Evolutionary conservation across 306 rosid genomes (phyloP).

Genomic region (Begonia loranthoides): DNA sequence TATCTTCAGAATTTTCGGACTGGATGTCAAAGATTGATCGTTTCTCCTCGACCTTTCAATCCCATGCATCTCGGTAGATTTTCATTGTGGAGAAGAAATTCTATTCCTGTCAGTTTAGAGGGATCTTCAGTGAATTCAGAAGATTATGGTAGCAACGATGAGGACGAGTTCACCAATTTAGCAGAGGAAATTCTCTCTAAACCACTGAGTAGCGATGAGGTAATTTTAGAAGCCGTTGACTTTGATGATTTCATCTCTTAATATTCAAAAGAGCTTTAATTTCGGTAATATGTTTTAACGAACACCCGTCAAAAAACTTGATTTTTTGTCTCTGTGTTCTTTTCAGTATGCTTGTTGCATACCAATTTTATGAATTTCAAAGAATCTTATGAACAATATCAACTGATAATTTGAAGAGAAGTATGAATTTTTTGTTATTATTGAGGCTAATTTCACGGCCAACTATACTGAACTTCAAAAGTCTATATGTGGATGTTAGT

Average conservation of each 20-base stretch:
- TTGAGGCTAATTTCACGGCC: too few species aligned
- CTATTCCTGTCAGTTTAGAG: conserved; percentile 14
- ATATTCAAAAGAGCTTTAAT: neutral
- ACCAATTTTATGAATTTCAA: too few species aligned
- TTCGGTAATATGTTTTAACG: too few species aligned
- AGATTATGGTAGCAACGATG: conserved; percentile 9
- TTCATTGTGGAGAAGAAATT: conserved; percentile 13
- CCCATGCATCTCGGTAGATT: conserved; percentile 6
- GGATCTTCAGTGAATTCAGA: conserved; percentile 21
- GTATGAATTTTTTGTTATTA: neutral
- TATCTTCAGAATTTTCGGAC: conserved; percentile 7
- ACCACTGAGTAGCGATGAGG: conserved; percentile 30
- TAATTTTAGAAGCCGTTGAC: conserved; percentile 5
- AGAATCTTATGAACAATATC: neutral
- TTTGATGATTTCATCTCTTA: neutral
- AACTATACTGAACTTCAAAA: neutral
- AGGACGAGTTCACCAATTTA: conserved; percentile 4
- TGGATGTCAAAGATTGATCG: conserved; percentile 15
- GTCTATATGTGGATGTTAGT: neutral
- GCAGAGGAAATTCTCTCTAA: conserved; percentile 22
- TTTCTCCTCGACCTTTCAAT: conserved; percentile 9
- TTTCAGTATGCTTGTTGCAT: neutral
- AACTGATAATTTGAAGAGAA: neutral
- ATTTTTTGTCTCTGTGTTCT: neutral
- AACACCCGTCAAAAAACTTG: neutral